A percentile compares a stretch with the other conserved stretches of the same genome.
Conservation (phyloP, 805 yeast genomes). For the Candida argentea region DNA sequence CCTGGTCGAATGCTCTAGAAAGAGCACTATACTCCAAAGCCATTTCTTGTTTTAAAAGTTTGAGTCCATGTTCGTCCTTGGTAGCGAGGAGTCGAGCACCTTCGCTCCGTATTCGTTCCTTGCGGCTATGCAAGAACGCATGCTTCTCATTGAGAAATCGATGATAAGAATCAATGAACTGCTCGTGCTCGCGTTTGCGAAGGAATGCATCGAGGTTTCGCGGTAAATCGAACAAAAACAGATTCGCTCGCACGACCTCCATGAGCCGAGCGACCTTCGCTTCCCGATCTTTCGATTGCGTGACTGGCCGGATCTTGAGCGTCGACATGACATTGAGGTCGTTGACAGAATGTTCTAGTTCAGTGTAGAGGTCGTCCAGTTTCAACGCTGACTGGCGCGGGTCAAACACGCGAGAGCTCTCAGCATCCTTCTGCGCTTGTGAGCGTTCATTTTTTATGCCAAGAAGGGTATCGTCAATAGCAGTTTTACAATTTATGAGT, state of each 20-base stretch:
- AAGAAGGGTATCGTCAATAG: conserved; percentile 28
- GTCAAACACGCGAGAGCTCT: conserved; percentile 25
- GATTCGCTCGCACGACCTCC: conserved; percentile 23
- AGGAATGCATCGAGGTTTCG: conserved; percentile 18
- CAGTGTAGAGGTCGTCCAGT: conserved; percentile 18
- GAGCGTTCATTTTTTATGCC: conserved; percentile 26
- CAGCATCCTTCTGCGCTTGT: conserved; percentile 24
- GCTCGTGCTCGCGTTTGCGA: conserved; percentile 22
- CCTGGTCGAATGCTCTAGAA: conserved; percentile 19
- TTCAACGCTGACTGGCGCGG: conserved; percentile 14
- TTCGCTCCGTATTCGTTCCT: conserved; percentile 6
- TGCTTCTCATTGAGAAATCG: conserved; percentile 17
- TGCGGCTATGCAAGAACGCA: conserved; percentile 8
- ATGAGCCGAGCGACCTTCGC: conserved; percentile 21
- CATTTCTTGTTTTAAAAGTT: conserved; percentile 14
- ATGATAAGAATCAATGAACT: conserved; percentile 25
- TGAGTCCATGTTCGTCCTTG: conserved; percentile 6
- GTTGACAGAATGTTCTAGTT: conserved; percentile 29
- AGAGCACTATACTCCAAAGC: conserved; percentile 20
- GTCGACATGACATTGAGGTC: conserved; percentile 27
- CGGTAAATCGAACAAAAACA: conserved; percentile 29
- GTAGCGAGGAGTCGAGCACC: conserved; percentile 6
- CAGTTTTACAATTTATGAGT: conserved; percentile 26
- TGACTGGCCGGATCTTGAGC: conserved; percentile 30
- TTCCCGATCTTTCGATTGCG: conserved; percentile 28